Evolutionary conservation across 305 asterid species (phyloP), one percentile per base, ranked within the genome.

Genomic region (Striga hermonthica): DNA sequence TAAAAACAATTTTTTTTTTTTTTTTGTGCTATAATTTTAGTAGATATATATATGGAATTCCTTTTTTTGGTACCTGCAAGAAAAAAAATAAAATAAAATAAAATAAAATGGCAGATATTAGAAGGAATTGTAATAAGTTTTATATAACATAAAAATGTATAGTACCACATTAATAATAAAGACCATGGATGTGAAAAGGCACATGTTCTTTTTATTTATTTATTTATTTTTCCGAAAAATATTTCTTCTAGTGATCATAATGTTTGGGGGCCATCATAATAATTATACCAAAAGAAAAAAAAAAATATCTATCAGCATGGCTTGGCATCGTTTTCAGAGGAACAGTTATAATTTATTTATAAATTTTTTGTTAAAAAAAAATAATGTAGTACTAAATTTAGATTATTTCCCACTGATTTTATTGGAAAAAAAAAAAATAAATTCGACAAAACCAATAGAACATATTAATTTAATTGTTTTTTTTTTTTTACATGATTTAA

Each of bases 231-330:
- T 9, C 11, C 28, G n/a, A n/a, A n/a, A n/a, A n/a, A n/a, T 53
- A 16, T 53, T 53, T 22, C 37, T 9, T 9, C 11, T 3, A 65
- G 39, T 48, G 48, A 75, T 74, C 54, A 71, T 79, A 60, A 60
- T 57, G 70, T 73, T 65, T 61, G 58, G 81, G 78, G 74, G 72
- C n/a, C n/a, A n/a, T n/a, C 78, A 72, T 66, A 65, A 61, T 64
- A 66, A 80, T 77, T 72, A 74, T 74, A 74, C 14, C n/a, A n/a
- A n/a, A n/a, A n/a, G 15, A 0, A 31, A 14, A 41, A 12, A 10
- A 44, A 60, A 76, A 80, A 80, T 78, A 76, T 78, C 79, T 75
- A 41, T 57, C 14, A 68, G 72, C 79, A 62, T 71, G 79, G 72
- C 31, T 65, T 62, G 63, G 68, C 72, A 74, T 81, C 83, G 75